Base-by-base conservation (phyloP, 2,329 filamentous ascomycete species). In the Leptographium lundbergii region DNA sequence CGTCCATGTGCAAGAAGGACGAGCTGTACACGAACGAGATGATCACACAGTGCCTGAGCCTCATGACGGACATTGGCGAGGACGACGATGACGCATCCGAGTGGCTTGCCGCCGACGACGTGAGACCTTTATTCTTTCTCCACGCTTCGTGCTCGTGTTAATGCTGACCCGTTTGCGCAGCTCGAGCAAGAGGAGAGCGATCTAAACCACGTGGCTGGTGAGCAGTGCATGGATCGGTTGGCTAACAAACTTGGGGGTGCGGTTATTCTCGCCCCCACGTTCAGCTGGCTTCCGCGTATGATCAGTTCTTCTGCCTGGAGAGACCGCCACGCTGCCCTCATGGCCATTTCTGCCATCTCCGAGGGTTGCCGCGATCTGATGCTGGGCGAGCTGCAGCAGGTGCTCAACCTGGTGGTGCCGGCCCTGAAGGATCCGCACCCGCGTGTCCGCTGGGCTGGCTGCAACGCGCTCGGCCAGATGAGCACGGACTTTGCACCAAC, bases 381-480 rank as follows among this genome's bases (percentile, higher is more conserved):
- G 94, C 81, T 96, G 64, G 88, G 88, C 50, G 94, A 99, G 72
- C 79, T 99, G 4, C 89, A 91, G 71, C 91, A 96, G 69, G 92
- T 99, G 25, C 80, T 99, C 54, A 90, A 95, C 64, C 80, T 99
- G 59, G 92, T 99, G n/a, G 84, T 96, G 56, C 94, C 94, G 19
- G 88, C 92, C 42, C 80, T 99, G 42, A 85, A 87, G 66, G 92
- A 99, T 69, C 81, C 88, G 47, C 94, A 99, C 69, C 89, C 94
- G 48, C 89, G 94, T 69, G 94, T 99, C 59, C 87, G 92, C 67
- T 99, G 95, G 86, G 94, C 94, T 57, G 94, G 91, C 39, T 99
- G 94, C 77, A 97, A 99, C 69, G 94, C 94, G 50, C 81, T 99
- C n/a, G 94, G 94, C 32, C 94, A 99, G 73, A 99, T 99, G 94